Conservation (phyloP, 495 filamentous ascomycete species). For the Penicillium verhagenii region DNA sequence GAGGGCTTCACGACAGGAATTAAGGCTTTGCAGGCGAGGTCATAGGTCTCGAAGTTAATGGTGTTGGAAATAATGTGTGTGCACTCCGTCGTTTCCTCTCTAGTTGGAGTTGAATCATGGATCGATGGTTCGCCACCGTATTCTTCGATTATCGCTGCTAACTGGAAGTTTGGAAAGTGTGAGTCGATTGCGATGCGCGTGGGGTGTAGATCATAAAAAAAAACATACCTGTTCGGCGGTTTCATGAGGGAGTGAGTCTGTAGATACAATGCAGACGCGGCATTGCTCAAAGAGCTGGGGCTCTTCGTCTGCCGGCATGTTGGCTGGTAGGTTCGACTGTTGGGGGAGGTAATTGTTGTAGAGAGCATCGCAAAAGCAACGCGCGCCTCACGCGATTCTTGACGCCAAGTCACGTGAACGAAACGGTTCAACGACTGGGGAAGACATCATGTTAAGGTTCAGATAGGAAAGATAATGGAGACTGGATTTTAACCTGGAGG, state of each 20-base stretch:
- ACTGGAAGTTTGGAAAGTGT: constrained; percentile 8
- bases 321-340: constrained; percentile 17
- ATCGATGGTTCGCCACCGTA: constrained; percentile 54
- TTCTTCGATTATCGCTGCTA: constrained; percentile 41
- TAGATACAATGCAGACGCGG: constrained; percentile 41
- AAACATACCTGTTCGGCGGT: constrained; percentile 41
- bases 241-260: constrained; percentile 49
- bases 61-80: constrained; percentile 85
- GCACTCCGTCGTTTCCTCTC: constrained; percentile 55
- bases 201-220: constrained; percentile 7
- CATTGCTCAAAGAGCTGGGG: constrained; percentile 44
- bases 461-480: not conserved
- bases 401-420: constrained; percentile 6
- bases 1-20: constrained; percentile 80
- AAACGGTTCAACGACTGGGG: not conserved
- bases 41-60: constrained; percentile 84
- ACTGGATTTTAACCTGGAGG: no score
- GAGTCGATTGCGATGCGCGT: not conserved
- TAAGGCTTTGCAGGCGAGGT: constrained; percentile 64
- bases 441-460: not conserved
- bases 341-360: not conserved
- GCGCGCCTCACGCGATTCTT: constrained; percentile 2
- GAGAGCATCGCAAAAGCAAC: not conserved
- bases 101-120: constrained; percentile 40
- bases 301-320: constrained; percentile 30